These are phyloP conservation scores for Magnusiomyces fungicola DNA, from an alignment of 1,139 yeast species.

Conservation along the genomic window DNA sequence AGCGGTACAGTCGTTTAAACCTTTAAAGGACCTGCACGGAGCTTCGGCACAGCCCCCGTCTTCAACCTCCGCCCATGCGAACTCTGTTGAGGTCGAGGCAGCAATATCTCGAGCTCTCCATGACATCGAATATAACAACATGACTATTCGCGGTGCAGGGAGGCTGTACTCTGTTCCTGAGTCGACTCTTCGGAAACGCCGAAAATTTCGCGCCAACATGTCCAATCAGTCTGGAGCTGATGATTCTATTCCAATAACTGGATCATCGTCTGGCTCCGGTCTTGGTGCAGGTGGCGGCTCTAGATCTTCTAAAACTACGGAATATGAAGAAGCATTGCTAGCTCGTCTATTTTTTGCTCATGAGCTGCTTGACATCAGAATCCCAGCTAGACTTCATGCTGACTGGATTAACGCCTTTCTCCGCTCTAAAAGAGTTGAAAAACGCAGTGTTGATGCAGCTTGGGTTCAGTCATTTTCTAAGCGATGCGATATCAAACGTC, in stretches of 20 bases:
- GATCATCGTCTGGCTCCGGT: background rate
- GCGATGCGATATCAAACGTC: background rate
- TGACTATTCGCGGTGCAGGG: constrained; percentile 7
- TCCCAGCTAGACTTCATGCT: background rate
- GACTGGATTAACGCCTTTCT: constrained; percentile 1
- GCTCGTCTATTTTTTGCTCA: background rate
- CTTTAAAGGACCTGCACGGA: background rate
- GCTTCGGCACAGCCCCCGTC: too few species aligned
- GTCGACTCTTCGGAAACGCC: constrained; percentile 5
- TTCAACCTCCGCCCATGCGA: background rate
- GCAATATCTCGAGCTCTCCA: constrained; percentile 1
- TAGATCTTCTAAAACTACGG: background rate
- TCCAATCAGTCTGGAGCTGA: background rate
- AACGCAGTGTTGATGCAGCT: background rate
- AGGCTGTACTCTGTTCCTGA: constrained; percentile 3
- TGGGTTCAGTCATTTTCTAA: constrained; percentile 1
- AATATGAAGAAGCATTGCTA: constrained; percentile 2
- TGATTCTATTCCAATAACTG: background rate
- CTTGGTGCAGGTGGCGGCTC: background rate
- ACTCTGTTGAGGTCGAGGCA: background rate
- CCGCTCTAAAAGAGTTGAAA: background rate
- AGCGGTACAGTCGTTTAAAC: background rate
- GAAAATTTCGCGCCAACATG: background rate
- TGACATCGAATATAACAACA: constrained; percentile 6
- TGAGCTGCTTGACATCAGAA: background rate